These are phyloP conservation scores for Catharanthus roseus DNA, from an alignment of 257 asterid genomes.

Conservation along the genomic window DNA sequence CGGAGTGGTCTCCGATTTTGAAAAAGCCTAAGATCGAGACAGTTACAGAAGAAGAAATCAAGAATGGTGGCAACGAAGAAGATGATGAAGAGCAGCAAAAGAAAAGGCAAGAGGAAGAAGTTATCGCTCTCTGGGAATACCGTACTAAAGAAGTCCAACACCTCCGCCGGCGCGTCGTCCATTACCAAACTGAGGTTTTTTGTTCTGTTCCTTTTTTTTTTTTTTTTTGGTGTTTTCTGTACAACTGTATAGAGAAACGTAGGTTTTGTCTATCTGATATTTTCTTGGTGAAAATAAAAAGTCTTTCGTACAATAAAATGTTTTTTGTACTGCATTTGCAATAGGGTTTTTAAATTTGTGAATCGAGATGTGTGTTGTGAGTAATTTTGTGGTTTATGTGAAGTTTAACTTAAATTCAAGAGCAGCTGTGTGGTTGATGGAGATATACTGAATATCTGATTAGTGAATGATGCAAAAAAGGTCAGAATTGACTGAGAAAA, in stretches of 20 bases:
- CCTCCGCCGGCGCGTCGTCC: slow-evolving; percentile 57
- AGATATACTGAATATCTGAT: neutral
- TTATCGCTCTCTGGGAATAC: slow-evolving; percentile 66
- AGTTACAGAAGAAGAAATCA: slow-evolving; percentile 2
- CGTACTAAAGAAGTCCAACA: slow-evolving; percentile 82
- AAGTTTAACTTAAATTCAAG: neutral
- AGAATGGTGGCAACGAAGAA: neutral
- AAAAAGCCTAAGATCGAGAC: slow-evolving; percentile 25
- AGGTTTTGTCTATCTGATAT: neutral
- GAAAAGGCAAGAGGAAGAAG: slow-evolving; percentile 66
- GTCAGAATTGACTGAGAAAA: too few relatives aligned
- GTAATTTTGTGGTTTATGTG: too few relatives aligned
- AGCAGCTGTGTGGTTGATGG: neutral
- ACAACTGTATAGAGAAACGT: neutral
- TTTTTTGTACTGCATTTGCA: neutral
- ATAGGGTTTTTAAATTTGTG: neutral
- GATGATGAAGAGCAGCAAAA: slow-evolving; percentile 27
- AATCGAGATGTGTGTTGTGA: too few relatives aligned
- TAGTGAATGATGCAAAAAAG: neutral
- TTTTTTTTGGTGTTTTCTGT: neutral
- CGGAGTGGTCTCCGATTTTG: slow-evolving; percentile 12
- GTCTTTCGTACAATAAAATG: neutral
- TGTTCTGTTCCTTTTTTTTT: neutral
- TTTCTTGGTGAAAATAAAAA: neutral
- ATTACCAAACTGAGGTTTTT: slow-evolving; percentile 66